Evolutionary conservation across 176 grass and related monocot species (phyloP), one percentile per base, ranked within the genome.

Genomic region (Carex parvula): DNA sequence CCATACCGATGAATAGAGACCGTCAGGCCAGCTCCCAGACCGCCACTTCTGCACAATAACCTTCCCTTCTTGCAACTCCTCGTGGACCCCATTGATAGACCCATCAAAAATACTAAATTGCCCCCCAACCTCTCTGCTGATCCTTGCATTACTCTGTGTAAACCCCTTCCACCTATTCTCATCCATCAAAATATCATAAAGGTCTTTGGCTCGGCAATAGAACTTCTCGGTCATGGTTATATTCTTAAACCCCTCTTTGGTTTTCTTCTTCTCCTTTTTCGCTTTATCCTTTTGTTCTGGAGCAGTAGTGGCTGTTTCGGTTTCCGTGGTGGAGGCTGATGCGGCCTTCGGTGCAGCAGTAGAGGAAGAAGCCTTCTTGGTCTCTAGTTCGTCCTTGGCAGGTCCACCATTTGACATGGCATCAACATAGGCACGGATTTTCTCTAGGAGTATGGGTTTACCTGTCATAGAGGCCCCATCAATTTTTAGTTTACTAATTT

Each of bases 111-210:
- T 81, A 87, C 88, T 99, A 76, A 99, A 99, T 48, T 89, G 87
- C 7, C 96, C 96, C 32, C 96, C 96, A 12, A 99, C 96, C 68
- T 99, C 96, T 64, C 82, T 95, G 70, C 89, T 93, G 42, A 99
- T 94, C 93, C 90, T 92, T 0, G 96, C 90, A 81, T 93, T 95
- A 86, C 96, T 99, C 87, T 99, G 93, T 6, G 96, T 95, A 85
- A 99, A 99, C 2, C 96, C 96, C 84, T 88, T 99, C 96, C 96
- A 99, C 41, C 96, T 83, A 85, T 95, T 99, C 87, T 95, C 96
- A 75, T 99, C 96, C 91, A 99, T 92, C 83, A 99, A 59, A 82
- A 99, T 95, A 83, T 99, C 96, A 60, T 99, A 99, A 11, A 99
- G 64, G 79, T 95, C 89, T 46, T 87, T 94, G 0, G 96, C 80